Conservation (phyloP, 2,329 filamentous ascomycete genomes). For the Diplodia mutila region DNA sequence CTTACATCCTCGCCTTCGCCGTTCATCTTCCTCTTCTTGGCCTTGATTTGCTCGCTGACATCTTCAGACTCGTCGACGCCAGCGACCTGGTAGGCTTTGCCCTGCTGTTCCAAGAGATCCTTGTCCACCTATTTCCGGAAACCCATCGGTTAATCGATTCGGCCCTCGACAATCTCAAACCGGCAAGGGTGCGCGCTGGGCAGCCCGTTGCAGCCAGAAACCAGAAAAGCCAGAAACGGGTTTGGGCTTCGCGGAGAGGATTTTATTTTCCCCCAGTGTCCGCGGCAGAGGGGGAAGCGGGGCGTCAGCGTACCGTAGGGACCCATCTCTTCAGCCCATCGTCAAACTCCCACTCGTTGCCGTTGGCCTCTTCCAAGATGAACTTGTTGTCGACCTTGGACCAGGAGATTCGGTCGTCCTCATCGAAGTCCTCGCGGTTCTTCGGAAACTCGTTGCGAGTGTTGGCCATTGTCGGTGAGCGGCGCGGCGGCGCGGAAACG, state of each 20-base stretch:
- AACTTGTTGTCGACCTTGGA: slow-evolving; percentile 34
- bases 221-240: slow-evolving; percentile 27
- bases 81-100: slow-evolving; percentile 62
- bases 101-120: slow-evolving; percentile 62
- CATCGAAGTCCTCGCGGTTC: slow-evolving; percentile 29
- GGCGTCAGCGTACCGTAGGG: slow-evolving; percentile 55
- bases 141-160: slow-evolving; percentile 34
- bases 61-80: slow-evolving; percentile 48
- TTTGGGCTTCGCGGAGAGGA: slow-evolving; percentile 29
- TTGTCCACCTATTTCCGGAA: slow-evolving; percentile 59
- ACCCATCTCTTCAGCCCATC: slow-evolving; percentile 73
- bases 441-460: slow-evolving; percentile 26
- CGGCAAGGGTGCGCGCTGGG: slow-evolving; percentile 5
- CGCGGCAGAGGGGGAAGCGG: slow-evolving; percentile 28
- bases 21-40: slow-evolving; percentile 11
- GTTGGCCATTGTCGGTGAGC: slow-evolving; percentile 5
- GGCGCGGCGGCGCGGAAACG: background rate
- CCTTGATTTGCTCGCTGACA: background rate
- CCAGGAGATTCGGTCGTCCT: slow-evolving; percentile 34
- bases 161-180: slow-evolving; percentile 19
- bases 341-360: slow-evolving; percentile 84
- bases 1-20: slow-evolving; percentile 13
- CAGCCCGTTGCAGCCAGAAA: slow-evolving; percentile 29
- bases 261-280: background rate
- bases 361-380: slow-evolving; percentile 34